Conservation (phyloP, 176 grass and related monocot genomes). For the Aegilops longissima region DNA sequence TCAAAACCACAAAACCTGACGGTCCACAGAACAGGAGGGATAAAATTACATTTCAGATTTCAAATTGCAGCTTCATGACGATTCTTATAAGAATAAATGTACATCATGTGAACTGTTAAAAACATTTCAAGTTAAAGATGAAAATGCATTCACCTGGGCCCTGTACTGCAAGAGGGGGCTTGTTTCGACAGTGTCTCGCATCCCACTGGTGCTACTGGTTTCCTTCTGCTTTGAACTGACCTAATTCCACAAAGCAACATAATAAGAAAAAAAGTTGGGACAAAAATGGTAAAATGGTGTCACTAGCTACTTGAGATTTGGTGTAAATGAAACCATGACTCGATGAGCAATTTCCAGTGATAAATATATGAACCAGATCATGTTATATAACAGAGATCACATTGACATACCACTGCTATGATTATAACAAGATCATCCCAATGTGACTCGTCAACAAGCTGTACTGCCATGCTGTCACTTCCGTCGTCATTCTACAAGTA, state of each 20-base stretch:
- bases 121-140: background rate
- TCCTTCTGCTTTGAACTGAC: slow-evolving; percentile 93
- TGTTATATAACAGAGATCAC: background rate
- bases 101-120: background rate
- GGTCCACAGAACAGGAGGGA: background rate
- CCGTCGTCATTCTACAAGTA: slow-evolving; percentile 64
- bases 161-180: slow-evolving; percentile 73
- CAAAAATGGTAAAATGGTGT: slow-evolving; percentile 12
- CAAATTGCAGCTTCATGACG: background rate
- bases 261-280: background rate
- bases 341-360: background rate
- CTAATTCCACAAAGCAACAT: slow-evolving; percentile 42
- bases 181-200: slow-evolving; percentile 75
- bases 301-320: background rate
- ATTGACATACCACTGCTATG: slow-evolving; percentile 78
- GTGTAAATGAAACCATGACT: background rate
- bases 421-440: slow-evolving; percentile 95
- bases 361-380: background rate
- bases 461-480: slow-evolving; percentile 74
- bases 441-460: slow-evolving; percentile 67
- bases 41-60: background rate
- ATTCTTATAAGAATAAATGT: background rate
- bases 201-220: slow-evolving; percentile 84
- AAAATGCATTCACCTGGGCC: slow-evolving; percentile 60
- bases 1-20: background rate